phyloP scores from a whole-genome alignment of 441 rosid genomes.

The Brassica hybrid region DNA sequence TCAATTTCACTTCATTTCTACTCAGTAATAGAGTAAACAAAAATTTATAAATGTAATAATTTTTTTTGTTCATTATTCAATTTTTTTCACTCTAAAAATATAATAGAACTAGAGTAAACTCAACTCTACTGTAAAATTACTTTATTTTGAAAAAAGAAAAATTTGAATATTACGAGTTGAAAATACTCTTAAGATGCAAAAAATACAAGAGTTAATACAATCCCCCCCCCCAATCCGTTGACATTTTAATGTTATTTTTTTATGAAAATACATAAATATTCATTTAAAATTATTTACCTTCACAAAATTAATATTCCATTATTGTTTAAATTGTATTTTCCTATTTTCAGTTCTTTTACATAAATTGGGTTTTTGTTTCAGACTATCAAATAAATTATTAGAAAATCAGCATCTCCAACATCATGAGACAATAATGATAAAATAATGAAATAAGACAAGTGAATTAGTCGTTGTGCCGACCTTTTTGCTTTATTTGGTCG shows the following conservation, averaged over 20 bases:
- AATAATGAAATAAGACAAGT: constrained; percentile 7
- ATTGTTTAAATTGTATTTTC: neutral
- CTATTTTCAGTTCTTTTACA: neutral
- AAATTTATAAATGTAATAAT: no score
- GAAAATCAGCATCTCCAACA: constrained; percentile 17
- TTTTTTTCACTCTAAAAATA: no score
- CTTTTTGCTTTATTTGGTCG: neutral
- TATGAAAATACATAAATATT: no score
- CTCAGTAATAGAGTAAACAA: no score
- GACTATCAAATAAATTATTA: neutral
- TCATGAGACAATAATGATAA: constrained; percentile 25
- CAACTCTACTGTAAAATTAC: no score
- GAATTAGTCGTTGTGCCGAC: neutral
- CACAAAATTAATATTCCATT: neutral
- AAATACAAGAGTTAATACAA: neutral
- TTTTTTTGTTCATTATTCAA: no score
- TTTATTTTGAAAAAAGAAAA: no score
- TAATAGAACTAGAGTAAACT: no score
- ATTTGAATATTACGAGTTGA: no score
- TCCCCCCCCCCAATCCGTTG: neutral
- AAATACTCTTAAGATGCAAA: neutral
- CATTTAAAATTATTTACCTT: no score
- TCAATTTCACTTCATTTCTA: no score
- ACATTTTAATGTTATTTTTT: no score
- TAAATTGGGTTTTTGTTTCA: neutral